Conservation (phyloP, 2,329 filamentous ascomycete genomes). For the Fusarium multiceps region DNA sequence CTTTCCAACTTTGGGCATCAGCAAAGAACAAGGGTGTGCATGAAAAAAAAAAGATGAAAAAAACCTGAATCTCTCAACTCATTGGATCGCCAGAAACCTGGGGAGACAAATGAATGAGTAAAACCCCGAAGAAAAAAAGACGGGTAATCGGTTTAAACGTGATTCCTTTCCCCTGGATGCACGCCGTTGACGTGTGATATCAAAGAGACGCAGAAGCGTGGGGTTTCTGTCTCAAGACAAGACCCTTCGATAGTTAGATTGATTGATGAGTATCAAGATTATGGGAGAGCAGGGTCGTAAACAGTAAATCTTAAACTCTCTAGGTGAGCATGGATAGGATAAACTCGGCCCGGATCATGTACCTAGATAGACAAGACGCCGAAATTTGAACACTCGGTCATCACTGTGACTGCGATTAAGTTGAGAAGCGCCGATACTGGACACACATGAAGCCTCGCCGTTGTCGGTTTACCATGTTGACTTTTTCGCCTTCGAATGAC, state of each 20-base stretch:
- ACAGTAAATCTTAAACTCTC: constrained; percentile 1
- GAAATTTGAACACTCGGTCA: constrained; percentile 14
- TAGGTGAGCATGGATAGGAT: background rate
- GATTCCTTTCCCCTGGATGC: constrained; percentile 5
- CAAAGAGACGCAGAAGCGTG: constrained; percentile 22
- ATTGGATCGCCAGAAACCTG: constrained; percentile 23
- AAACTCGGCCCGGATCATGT: constrained; percentile 17
- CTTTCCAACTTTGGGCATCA: constrained; percentile 22
- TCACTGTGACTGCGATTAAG: constrained; percentile 1
- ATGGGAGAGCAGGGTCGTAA: background rate
- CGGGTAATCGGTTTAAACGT: constrained; percentile 1
- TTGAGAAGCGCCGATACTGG: background rate
- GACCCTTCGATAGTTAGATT: background rate
- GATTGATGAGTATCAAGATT: constrained; percentile 5
- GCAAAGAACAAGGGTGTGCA: constrained; percentile 8
- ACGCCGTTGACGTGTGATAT: constrained; percentile 42
- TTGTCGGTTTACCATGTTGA: constrained; percentile 6
- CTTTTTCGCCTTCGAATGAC: constrained; percentile 10
- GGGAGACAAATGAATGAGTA: constrained; percentile 1
- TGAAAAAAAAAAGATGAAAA: background rate
- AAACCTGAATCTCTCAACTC: background rate
- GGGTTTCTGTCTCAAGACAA: constrained; percentile 25
- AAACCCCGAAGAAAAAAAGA: constrained; percentile 13
- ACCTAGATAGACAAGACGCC: constrained; percentile 25
- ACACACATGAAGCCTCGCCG: background rate